These are phyloP conservation scores for Filosporella fistucella DNA, from an alignment of 495 filamentous ascomycete genomes.

Conservation along the genomic window DNA sequence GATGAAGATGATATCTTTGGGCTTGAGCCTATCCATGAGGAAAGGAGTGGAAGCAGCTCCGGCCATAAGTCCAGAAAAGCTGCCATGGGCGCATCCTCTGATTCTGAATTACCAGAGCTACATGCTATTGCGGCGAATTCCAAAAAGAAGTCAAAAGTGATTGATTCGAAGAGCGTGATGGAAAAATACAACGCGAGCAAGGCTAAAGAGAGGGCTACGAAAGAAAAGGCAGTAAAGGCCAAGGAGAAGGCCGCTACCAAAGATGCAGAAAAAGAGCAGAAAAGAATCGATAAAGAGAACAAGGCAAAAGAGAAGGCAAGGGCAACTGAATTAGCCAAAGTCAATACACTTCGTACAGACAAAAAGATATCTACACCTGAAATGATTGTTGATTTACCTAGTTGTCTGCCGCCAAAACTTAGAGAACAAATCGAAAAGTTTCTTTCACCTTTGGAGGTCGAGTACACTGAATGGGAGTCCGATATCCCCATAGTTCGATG, in stretches of 20 bases:
- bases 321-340: constrained; percentile 64
- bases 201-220: constrained; percentile 30
- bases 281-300: constrained; percentile 40
- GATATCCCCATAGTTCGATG: constrained; percentile 60
- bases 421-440: constrained; percentile 47
- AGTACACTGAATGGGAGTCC: constrained; percentile 40
- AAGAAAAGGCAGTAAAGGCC: constrained; percentile 29
- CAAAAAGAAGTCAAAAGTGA: constrained; percentile 1
- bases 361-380: constrained; percentile 73
- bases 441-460: constrained; percentile 51
- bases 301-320: constrained; percentile 59
- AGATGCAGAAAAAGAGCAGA: constrained; percentile 52
- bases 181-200: constrained; percentile 32
- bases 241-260: constrained; percentile 25
- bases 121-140: not conserved
- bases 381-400: constrained; percentile 79
- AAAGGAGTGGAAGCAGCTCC: not conserved
- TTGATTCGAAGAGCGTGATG: constrained; percentile 12
- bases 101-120: not conserved
- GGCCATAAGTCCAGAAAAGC: not conserved
- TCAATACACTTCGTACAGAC: constrained; percentile 70
- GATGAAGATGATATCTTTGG: constrained; percentile 12
- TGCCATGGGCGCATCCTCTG: not conserved
- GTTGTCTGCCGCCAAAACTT: constrained; percentile 43
- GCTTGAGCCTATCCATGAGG: not conserved